These are phyloP conservation scores for Cyberlindnera nakhonratchasimensis DNA, from an alignment of 805 yeast genomes.

Conservation along the genomic window DNA sequence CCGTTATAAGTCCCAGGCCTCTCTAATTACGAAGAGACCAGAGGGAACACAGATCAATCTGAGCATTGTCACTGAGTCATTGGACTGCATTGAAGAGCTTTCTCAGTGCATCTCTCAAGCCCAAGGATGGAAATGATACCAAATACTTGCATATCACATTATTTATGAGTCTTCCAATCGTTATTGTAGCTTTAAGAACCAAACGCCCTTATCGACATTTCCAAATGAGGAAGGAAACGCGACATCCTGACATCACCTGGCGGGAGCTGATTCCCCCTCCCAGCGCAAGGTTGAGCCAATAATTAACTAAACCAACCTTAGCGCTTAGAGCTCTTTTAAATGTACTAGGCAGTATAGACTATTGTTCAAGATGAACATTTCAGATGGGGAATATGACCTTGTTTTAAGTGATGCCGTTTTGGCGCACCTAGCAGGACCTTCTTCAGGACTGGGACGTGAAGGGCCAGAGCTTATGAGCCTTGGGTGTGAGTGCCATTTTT, in stretches of 20 bases:
- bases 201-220: too few relatives aligned
- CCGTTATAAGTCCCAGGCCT: constrained; percentile 46
- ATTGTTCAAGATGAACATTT: constrained; percentile 6
- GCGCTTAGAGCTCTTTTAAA: too few relatives aligned
- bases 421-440: constrained; percentile 6
- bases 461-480: constrained; percentile 23
- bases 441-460: constrained; percentile 3
- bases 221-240: too few relatives aligned
- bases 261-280: too few relatives aligned
- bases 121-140: constrained; percentile 6
- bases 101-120: constrained; percentile 21
- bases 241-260: too few relatives aligned
- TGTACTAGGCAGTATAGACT: too few relatives aligned
- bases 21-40: constrained; percentile 25
- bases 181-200: too few relatives aligned
- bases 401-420: constrained; percentile 20
- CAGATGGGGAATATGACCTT: constrained; percentile 28
- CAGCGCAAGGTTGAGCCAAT: too few relatives aligned
- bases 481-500: constrained; percentile 19
- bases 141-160: background rate
- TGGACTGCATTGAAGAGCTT: constrained; percentile 39
- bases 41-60: constrained; percentile 31
- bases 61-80: constrained; percentile 40
- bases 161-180: too few relatives aligned
- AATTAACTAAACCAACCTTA: too few relatives aligned